Evolutionary conservation across 768 basidiomycete species (phyloP).

Genomic region (Boletus patriciae): DNA sequence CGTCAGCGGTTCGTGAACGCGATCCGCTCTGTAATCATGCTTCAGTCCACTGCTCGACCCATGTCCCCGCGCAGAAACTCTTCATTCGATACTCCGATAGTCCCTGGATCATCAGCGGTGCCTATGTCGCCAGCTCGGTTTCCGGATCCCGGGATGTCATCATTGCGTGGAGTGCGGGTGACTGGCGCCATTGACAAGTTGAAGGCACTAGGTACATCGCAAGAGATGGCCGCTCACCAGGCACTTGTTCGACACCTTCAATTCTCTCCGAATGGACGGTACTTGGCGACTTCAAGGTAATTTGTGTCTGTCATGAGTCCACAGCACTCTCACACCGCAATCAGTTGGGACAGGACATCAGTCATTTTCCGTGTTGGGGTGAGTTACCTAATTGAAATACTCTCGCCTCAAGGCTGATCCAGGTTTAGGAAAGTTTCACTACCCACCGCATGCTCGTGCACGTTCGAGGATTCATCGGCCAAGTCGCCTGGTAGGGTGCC

Average conservation of each 20-base stretch:
- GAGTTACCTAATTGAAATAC: slow-evolving; percentile 21
- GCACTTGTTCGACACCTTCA: slow-evolving; percentile 55
- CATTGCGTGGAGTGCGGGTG: slow-evolving; percentile 42
- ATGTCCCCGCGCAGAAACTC: slow-evolving; percentile 33
- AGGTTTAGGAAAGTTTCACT: slow-evolving; percentile 40
- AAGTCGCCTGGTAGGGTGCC: slow-evolving; percentile 48
- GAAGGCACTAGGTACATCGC: slow-evolving; percentile 39
- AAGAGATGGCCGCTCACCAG: slow-evolving; percentile 45
- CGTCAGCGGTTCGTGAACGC: slow-evolving; percentile 42
- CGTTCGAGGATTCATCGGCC: slow-evolving; percentile 52
- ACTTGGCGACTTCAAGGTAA: slow-evolving; percentile 53
- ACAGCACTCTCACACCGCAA: slow-evolving; percentile 9
- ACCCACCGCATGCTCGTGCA: slow-evolving; percentile 52
- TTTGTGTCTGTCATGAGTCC: slow-evolving; percentile 7
- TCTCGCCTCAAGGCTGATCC: slow-evolving; percentile 14
- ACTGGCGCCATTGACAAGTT: slow-evolving; percentile 43
- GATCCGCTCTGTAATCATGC: slow-evolving; percentile 49
- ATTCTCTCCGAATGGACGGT: slow-evolving; percentile 55
- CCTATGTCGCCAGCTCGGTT: slow-evolving; percentile 33
- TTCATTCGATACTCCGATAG: slow-evolving; percentile 30
- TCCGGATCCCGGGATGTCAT: slow-evolving; percentile 34
- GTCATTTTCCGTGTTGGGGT: slow-evolving; percentile 51
- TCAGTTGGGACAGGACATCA: slow-evolving; percentile 52
- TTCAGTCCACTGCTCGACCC: slow-evolving; percentile 35
- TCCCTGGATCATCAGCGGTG: slow-evolving; percentile 18